phyloP scores from a whole-genome alignment of 1,284 basidiomycete species.

The Entoloma clypeatum region DNA sequence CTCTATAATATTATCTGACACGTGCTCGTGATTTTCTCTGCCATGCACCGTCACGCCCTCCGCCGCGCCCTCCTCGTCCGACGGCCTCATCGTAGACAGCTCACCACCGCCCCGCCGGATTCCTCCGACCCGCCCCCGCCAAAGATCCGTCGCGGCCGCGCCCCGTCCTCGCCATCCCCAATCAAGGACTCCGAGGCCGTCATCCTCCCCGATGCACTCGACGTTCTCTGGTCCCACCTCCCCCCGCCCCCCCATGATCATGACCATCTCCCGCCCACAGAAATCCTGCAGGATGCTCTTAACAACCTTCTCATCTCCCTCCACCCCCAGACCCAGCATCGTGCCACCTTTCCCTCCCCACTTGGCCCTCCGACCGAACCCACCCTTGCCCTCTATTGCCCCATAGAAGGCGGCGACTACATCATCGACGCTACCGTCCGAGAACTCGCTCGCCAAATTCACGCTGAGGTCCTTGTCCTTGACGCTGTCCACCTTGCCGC shows the following conservation, averaged over 20 bases:
- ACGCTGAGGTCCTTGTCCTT: constrained; percentile 76
- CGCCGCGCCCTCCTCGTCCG: constrained; percentile 1
- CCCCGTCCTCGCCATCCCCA: constrained; percentile 27
- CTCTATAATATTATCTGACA: constrained; percentile 38
- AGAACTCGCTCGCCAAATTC: constrained; percentile 67
- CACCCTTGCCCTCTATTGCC: constrained; percentile 77
- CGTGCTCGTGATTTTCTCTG: constrained; percentile 15
- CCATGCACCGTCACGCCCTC: constrained; percentile 6
- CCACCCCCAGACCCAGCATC: constrained; percentile 76
- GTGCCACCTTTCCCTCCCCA: constrained; percentile 55
- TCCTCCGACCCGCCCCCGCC: constrained; percentile 24
- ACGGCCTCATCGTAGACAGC: constrained; percentile 1
- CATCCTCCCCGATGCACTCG: constrained; percentile 49
- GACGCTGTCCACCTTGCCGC: constrained; percentile 81
- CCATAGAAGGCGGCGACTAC: constrained; percentile 69
- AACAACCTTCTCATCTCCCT: constrained; percentile 70
- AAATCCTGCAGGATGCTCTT: constrained; percentile 66
- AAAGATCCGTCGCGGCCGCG: constrained; percentile 38
- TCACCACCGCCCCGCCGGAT: constrained; percentile 21
- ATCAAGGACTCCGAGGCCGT: constrained; percentile 37
- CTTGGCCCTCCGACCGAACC: constrained; percentile 61
- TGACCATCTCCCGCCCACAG: constrained; percentile 36
- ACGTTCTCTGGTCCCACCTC: constrained; percentile 64
- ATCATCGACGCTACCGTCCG: constrained; percentile 75
- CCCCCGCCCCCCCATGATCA: constrained; percentile 22